Evolutionary conservation across 768 basidiomycete species (phyloP), one percentile per base, ranked within the genome.

Genomic region (Boletus rubroflammeus): DNA sequence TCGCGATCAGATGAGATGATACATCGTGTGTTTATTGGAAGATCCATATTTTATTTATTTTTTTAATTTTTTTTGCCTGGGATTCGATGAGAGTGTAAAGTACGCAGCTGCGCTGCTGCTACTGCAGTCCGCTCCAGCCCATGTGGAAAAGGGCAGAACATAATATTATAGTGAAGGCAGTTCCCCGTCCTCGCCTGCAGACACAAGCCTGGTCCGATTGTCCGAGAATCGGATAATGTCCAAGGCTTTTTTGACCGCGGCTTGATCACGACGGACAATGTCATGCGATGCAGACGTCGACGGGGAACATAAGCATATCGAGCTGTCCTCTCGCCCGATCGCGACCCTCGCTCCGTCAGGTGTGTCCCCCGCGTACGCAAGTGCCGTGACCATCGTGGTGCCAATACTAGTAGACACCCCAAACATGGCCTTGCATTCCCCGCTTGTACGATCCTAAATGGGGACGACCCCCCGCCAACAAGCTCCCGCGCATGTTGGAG

Each of bases 241-340:
- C 11, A 62, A n/a, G n/a, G n/a, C 50, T 28, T 52, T 50, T 17
- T 56, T 51, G 25, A 39, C 43, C 1, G 19, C 26, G 3, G 49
- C 32, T 50, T 62, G 57, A 21, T 54, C 53, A 6, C 29, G 23
- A 6, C 28, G n/a, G 6, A 49, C 21, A 6, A 60, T 5, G 25
- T 47, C 51, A 14, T 66, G 59, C 8, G 55, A 60, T 8, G 49
- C 29, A 6, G 62, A 55, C 13, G 53, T 54, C 29, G 52, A 52
- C 1, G 64, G 58, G 21, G 5, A 55, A 63, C 66, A 67, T 10
- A 63, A 2, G 23, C 34, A 32, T 47, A 59, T 14, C 31, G 55
- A 62, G n/a, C 59, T 57, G 36, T 66, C 65, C 36, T 60, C 52
- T 26, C 60, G 54, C 5, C 62, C 64, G 40, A 63, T 53, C n/a